Evolutionary conservation across 1,284 basidiomycete species (phyloP).

Genomic region (Irpex sp.): DNA sequence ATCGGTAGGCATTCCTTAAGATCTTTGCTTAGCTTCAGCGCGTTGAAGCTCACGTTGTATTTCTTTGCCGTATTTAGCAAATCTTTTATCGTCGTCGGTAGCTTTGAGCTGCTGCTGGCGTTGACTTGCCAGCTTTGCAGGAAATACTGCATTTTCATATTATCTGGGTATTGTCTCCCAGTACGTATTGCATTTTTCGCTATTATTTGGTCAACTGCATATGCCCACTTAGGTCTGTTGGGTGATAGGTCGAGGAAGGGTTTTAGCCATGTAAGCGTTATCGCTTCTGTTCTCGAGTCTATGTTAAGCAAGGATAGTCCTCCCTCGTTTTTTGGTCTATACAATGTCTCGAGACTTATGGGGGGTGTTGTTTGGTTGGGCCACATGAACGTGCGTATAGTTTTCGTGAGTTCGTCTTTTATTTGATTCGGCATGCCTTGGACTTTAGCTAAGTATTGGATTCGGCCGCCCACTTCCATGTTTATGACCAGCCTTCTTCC

Average conservation of each 20-base stretch:
- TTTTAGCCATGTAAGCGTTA: constrained; percentile 22
- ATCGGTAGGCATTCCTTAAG: not conserved
- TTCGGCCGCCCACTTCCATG: constrained; percentile 18
- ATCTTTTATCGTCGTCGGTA: not conserved
- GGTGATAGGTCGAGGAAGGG: constrained; percentile 13
- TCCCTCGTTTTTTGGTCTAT: constrained; percentile 11
- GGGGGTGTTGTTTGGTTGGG: constrained; percentile 3
- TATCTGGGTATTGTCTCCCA: not conserved
- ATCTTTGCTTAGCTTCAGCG: not conserved
- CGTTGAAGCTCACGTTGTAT: constrained; percentile 11
- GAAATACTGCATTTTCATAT: constrained; percentile 9
- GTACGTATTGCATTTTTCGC: not conserved
- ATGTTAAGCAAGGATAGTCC: constrained; percentile 22
- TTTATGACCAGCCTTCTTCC: constrained; percentile 20
- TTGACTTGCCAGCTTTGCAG: constrained; percentile 18
- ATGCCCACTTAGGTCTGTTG: constrained; percentile 20
- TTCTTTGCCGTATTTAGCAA: constrained; percentile 10
- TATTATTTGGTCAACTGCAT: constrained; percentile 17
- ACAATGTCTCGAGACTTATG: constrained; percentile 10
- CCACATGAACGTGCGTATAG: constrained; percentile 22
- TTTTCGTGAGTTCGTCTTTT: constrained; percentile 4
- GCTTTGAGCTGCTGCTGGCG: not conserved
- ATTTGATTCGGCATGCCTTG: constrained; percentile 23
- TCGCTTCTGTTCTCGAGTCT: constrained; percentile 22
- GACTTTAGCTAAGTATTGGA: constrained; percentile 24